Conservation (phyloP, 2,329 filamentous ascomycete genomes). For the Orbilia ellipsospora region DNA sequence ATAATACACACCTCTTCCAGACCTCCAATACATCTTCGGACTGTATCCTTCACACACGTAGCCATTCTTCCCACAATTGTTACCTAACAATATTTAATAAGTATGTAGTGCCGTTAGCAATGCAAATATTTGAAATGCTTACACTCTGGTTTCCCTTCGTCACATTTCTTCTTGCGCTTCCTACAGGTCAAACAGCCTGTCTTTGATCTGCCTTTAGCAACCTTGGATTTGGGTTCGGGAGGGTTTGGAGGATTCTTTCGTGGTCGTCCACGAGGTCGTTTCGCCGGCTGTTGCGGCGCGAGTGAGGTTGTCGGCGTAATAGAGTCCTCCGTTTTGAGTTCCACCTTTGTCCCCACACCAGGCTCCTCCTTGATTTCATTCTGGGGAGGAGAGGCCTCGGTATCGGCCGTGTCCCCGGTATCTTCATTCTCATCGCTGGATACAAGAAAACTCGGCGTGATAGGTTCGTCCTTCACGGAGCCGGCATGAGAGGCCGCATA, state of each 20-base stretch:
- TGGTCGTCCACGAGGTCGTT: slow-evolving; percentile 80
- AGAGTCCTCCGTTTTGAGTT: slow-evolving; percentile 39
- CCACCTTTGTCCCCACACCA: slow-evolving; percentile 22
- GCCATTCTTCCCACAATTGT: slow-evolving; percentile 93
- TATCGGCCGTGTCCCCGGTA: slow-evolving; percentile 41
- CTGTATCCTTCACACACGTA: slow-evolving; percentile 92
- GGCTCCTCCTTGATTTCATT: slow-evolving; percentile 38
- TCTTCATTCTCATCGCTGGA: slow-evolving; percentile 49
- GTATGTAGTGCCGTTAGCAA: slow-evolving; percentile 54
- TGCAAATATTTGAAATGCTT: slow-evolving; percentile 65
- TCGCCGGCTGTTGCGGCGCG: slow-evolving; percentile 60
- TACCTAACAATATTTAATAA: slow-evolving; percentile 66
- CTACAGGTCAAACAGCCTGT: slow-evolving; percentile 76
- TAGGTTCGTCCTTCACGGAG: slow-evolving; percentile 53
- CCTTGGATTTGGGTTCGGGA: slow-evolving; percentile 72
- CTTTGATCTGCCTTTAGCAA: slow-evolving; percentile 80
- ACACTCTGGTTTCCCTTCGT: slow-evolving; percentile 76
- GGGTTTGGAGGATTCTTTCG: slow-evolving; percentile 79
- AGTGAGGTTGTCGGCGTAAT: slow-evolving; percentile 25
- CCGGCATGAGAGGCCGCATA: slow-evolving; percentile 48
- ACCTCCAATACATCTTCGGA: slow-evolving; percentile 86
- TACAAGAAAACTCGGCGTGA: slow-evolving; percentile 40
- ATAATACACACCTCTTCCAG: slow-evolving; percentile 69
- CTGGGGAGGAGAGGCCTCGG: slow-evolving; percentile 49
- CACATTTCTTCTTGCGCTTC: slow-evolving; percentile 78